Percentiles rank a stretch among this genome's conserved stretches.
These are phyloP conservation scores for Eimeria zaria DNA, from an alignment of 169 alveolate genomes.

Conservation along the genomic window DNA sequence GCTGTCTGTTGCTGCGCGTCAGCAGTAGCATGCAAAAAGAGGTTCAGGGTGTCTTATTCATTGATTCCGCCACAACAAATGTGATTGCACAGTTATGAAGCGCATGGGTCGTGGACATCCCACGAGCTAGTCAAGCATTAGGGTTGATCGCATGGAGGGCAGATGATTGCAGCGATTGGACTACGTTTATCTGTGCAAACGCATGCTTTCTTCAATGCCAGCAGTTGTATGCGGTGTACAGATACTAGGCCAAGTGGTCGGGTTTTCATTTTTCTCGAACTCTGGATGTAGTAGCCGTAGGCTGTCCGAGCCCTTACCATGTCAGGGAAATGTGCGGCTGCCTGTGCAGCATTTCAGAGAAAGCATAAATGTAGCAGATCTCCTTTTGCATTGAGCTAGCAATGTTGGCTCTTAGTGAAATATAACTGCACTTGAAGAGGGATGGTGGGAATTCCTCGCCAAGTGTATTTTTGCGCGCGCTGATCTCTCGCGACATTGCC, in stretches of 20 bases:
- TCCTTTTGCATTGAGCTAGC: conserved; percentile 1
- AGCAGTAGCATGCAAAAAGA: conserved; percentile 13
- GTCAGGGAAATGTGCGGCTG: background rate
- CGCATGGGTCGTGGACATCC: background rate
- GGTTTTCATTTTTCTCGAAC: background rate
- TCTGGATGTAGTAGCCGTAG: conserved; percentile 9
- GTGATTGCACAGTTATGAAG: background rate
- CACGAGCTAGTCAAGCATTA: background rate
- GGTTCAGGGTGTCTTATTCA: background rate
- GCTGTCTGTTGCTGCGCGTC: conserved; percentile 33
- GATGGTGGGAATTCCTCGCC: background rate
- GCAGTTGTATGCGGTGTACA: background rate
- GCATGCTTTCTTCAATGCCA: background rate
- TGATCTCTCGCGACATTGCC: background rate
- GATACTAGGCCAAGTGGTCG: background rate
- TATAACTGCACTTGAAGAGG: background rate
- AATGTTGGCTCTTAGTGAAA: background rate
- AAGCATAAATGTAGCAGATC: conserved; percentile 2
- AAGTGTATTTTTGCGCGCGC: background rate
- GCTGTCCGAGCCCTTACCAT: conserved; percentile 10
- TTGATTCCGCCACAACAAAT: background rate
- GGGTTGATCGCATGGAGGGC: background rate
- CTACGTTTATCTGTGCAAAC: background rate
- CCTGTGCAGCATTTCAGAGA: conserved; percentile 4
- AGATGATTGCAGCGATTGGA: background rate